Conservation (phyloP, 805 yeast genomes). For the Hanseniaspora lindneri region DNA sequence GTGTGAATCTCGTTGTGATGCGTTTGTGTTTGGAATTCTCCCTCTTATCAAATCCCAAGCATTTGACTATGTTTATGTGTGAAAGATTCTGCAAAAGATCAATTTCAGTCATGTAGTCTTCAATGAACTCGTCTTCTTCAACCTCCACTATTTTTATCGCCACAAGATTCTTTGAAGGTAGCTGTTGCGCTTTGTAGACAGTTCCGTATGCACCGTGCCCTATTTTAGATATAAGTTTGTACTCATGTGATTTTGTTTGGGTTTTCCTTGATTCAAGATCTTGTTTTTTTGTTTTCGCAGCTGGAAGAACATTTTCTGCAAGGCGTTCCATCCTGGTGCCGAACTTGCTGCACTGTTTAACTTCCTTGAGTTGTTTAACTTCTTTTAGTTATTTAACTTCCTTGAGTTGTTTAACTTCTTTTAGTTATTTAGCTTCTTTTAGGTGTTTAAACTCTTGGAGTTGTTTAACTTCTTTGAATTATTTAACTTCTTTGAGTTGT, state of each 20-base stretch:
- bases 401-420: too few species aligned
- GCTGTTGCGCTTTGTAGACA: conserved; percentile 65
- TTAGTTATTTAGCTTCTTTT: too few species aligned
- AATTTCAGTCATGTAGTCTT: conserved; percentile 50
- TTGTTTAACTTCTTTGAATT: too few species aligned
- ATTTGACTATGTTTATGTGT: conserved; percentile 84
- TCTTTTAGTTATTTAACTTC: too few species aligned
- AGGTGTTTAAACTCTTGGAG: too few species aligned
- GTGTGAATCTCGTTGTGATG: not conserved
- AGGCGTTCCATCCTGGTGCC: too few species aligned
- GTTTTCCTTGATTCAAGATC: conserved; percentile 17
- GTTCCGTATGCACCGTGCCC: conserved; percentile 90
- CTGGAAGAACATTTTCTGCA: too few species aligned
- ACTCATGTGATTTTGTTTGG: conserved; percentile 26
- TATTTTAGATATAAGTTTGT: conserved; percentile 46
- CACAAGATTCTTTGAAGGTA: conserved; percentile 51
- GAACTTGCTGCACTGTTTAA: too few species aligned
- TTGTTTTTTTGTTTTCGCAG: too few species aligned
- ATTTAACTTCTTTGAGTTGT: too few species aligned
- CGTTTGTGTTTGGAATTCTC: conserved; percentile 24
- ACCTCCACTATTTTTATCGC: conserved; percentile 73
- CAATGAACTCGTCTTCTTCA: conserved; percentile 56
- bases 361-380: too few species aligned
- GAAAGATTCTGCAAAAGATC: conserved; percentile 60
- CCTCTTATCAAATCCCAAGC: conserved; percentile 77